phyloP scores from a whole-genome alignment of 768 basidiomycete species.

The Psilocybe cubensis region DNA sequence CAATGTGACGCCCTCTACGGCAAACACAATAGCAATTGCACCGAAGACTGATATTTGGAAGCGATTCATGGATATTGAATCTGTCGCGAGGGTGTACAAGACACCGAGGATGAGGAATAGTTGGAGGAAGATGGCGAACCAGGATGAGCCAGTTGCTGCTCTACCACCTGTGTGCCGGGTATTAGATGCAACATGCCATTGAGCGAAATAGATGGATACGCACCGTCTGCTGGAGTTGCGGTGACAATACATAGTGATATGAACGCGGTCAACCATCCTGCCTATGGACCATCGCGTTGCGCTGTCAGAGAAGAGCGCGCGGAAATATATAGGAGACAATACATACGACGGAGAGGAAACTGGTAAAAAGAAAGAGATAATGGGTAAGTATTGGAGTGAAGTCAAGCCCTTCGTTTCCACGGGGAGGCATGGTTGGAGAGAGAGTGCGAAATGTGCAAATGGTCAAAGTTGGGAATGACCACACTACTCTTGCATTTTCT shows the following conservation, averaged over 20 bases:
- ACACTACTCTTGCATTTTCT: conserved; percentile 24
- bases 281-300: conserved; percentile 39
- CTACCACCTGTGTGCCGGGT: conserved; percentile 38
- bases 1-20: conserved; percentile 71
- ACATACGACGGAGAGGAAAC: conserved; percentile 78
- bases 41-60: conserved; percentile 90
- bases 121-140: conserved; percentile 87
- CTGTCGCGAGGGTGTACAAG: conserved; percentile 78
- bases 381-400: conserved; percentile 90
- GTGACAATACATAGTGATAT: conserved; percentile 72
- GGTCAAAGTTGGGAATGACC: conserved; percentile 11
- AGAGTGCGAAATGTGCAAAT: not conserved
- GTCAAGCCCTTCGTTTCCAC: conserved; percentile 71
- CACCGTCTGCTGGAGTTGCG: conserved; percentile 43
- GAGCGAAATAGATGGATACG: conserved; percentile 13
- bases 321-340: conserved; percentile 13
- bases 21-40: conserved; percentile 85
- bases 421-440: conserved; percentile 49
- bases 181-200: conserved; percentile 1
- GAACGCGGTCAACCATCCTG: conserved; percentile 80
- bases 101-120: conserved; percentile 74
- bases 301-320: not conserved
- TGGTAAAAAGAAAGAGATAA: conserved; percentile 90
- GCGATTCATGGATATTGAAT: conserved; percentile 92
- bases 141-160: conserved; percentile 59